Base-by-base conservation (phyloP, 106 monocot genomes). In the Dendrobium huoshanense region DNA sequence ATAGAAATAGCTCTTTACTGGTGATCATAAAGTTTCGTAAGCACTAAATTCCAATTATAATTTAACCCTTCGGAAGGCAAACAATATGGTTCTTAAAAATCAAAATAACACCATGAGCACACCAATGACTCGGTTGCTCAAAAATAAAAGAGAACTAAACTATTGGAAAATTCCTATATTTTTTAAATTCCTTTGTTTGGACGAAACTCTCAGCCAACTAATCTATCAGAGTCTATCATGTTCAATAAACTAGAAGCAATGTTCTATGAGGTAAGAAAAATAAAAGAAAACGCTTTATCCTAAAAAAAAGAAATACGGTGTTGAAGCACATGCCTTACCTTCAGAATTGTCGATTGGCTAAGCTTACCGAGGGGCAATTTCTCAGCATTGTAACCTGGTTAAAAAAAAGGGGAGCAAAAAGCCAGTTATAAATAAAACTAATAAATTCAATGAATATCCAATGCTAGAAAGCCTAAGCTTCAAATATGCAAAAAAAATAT, bases 331-430 rank as follows among this genome's bases (percentile, higher is more conserved):
- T 11, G 27, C 25, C 78, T 85, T 19, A 94, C 96, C 96, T 96
- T 92, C 75, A 89, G 81, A 86, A 96, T 90, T 82, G 94, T 96
- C 41, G 96, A 96, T 85, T 92, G 88, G 84, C 96, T 96, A n/a
- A 96, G 86, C 81, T 94, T 96, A 58, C 96, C 96, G 79, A 96
- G 92, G 72, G 96, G 96, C 79, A 96, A 83, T 80, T 94, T 96
- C 48, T 96, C 90, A 84, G 96, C 90, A 90, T 96, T 94, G 61
- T 96, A 96, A 22, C 96, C 96, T 96, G 48, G 49, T 4, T 70
- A 48, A 67, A 55, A 78, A 29, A 75, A 40, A 58, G 15, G 37
- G 55, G 4, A 56, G 4, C 37, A 5, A 47, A 10, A n/a, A 5
- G 20, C 64, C 17, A 54, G 54, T 54, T 54, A 10, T 54, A 37